Evolutionary conservation across 2,329 filamentous ascomycete genomes (phyloP).

Genomic region (Cladophialophora exuberans): DNA sequence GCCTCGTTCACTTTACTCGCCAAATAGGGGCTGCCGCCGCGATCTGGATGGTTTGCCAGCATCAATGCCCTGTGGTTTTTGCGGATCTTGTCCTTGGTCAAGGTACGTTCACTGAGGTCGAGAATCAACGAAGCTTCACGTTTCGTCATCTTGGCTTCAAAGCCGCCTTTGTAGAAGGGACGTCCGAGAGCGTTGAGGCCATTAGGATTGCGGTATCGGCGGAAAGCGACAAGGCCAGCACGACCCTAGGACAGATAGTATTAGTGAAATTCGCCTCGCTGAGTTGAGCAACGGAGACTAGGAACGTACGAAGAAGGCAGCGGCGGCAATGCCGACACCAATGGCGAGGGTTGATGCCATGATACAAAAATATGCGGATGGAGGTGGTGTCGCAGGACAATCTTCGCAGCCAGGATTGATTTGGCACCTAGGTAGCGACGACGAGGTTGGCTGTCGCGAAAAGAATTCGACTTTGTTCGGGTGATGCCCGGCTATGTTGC

Average conservation of each 20-base stretch:
- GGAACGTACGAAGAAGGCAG: conserved; percentile 77
- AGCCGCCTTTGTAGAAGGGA: conserved; percentile 98
- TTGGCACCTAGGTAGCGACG: neutral
- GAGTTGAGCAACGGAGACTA: neutral
- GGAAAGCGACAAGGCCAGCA: conserved; percentile 85
- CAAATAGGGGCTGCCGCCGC: conserved; percentile 92
- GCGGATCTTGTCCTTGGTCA: conserved; percentile 91
- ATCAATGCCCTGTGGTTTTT: conserved; percentile 95
- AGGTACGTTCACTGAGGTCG: conserved; percentile 82
- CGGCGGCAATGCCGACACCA: conserved; percentile 51
- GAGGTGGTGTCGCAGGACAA: neutral
- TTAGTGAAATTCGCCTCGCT: conserved; percentile 1
- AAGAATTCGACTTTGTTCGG: too few relatives aligned
- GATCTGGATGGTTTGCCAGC: conserved; percentile 97
- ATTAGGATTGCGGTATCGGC: conserved; percentile 71
- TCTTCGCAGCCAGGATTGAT: neutral
- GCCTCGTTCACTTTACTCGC: conserved; percentile 99
- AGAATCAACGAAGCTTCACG: conserved; percentile 90
- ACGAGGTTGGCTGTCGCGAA: neutral
- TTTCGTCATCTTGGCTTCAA: conserved; percentile 91
- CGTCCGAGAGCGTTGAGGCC: conserved; percentile 77
- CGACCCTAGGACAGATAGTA: conserved; percentile 68
- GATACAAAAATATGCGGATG: neutral
- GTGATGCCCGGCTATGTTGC: conserved; percentile 5
- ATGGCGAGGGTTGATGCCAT: conserved; percentile 50